Conservation (phyloP, 306 rosid species). For the Pyrus bretschneideri region DNA sequence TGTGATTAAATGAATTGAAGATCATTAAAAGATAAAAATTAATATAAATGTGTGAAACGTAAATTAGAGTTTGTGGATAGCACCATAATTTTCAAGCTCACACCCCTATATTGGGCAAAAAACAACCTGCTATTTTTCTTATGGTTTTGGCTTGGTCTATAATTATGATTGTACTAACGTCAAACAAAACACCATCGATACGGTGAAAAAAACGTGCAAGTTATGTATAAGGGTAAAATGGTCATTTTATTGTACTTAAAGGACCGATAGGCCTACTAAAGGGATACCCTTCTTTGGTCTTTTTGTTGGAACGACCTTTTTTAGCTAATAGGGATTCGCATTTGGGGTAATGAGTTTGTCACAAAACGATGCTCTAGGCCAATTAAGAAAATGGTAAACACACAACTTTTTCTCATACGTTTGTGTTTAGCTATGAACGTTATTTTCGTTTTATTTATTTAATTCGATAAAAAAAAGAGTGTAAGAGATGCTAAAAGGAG, state of each 20-base stretch:
- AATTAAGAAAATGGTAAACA: background rate
- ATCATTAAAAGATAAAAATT: too few species aligned
- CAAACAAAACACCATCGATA: slow-evolving; percentile 47
- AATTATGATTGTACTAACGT: slow-evolving; percentile 40
- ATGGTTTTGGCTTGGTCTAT: slow-evolving; percentile 25
- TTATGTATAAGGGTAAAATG: slow-evolving; percentile 14
- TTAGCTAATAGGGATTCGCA: background rate
- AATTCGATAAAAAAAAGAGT: too few species aligned
- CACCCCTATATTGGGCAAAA: slow-evolving; percentile 26
- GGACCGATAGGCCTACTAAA: background rate
- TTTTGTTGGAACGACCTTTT: background rate
- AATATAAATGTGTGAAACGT: too few species aligned
- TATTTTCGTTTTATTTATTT: too few species aligned
- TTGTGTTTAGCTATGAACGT: too few species aligned
- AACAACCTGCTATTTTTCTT: slow-evolving; percentile 24
- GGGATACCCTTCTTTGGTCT: background rate
- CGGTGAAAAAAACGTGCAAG: slow-evolving; percentile 18
- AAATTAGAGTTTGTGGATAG: too few species aligned
- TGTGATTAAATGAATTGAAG: rapidly evolving
- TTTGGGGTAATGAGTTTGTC: background rate
- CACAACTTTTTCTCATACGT: too few species aligned
- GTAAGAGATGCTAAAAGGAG: too few species aligned
- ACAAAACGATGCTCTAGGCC: background rate
- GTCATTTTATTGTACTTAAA: background rate
- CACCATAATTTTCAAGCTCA: slow-evolving; percentile 18